Conservation (phyloP, 495 filamentous ascomycete species). For the Chaetomidium leptoderma region DNA sequence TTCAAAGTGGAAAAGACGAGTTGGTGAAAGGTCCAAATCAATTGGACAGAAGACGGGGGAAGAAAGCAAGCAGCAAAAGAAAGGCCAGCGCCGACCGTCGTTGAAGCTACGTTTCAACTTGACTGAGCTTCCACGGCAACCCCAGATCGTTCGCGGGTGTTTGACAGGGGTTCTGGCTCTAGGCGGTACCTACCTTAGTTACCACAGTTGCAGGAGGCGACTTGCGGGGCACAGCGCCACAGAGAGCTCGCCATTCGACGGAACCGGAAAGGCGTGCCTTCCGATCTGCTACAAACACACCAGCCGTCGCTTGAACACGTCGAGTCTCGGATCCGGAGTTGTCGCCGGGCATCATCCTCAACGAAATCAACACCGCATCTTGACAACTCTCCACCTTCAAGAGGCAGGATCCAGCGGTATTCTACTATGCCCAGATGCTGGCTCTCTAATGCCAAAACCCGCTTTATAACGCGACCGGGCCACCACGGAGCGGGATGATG, state of each 20-base stretch:
- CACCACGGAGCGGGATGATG: slow-evolving; percentile 52
- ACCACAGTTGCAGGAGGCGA: slow-evolving; percentile 5
- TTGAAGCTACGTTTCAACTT: slow-evolving; percentile 39
- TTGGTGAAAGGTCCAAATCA: slow-evolving; percentile 13
- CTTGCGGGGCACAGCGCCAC: slow-evolving; percentile 1
- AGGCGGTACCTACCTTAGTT: too few relatives aligned
- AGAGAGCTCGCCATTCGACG: not conserved
- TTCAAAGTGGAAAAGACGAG: not conserved
- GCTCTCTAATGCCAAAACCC: slow-evolving; percentile 3
- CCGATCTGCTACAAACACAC: not conserved
- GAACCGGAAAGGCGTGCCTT: slow-evolving; percentile 1
- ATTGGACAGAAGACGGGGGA: slow-evolving; percentile 15
- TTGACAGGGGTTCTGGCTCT: slow-evolving; percentile 18
- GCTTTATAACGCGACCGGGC: slow-evolving; percentile 5
- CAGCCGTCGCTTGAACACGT: not conserved
- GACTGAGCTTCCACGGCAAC: slow-evolving; percentile 10
- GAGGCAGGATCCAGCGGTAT: slow-evolving; percentile 3
- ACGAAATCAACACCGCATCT: not conserved
- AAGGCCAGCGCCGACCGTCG: slow-evolving; percentile 10
- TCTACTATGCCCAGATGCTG: slow-evolving; percentile 14
- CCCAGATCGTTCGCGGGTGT: slow-evolving; percentile 4
- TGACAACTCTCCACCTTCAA: not conserved
- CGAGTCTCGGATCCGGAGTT: not conserved
- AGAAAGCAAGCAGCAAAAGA: slow-evolving; percentile 2
- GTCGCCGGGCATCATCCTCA: slow-evolving; percentile 14